These are phyloP conservation scores for Solanum clarkiae DNA, from an alignment of 257 asterid species.

Conservation along the genomic window DNA sequence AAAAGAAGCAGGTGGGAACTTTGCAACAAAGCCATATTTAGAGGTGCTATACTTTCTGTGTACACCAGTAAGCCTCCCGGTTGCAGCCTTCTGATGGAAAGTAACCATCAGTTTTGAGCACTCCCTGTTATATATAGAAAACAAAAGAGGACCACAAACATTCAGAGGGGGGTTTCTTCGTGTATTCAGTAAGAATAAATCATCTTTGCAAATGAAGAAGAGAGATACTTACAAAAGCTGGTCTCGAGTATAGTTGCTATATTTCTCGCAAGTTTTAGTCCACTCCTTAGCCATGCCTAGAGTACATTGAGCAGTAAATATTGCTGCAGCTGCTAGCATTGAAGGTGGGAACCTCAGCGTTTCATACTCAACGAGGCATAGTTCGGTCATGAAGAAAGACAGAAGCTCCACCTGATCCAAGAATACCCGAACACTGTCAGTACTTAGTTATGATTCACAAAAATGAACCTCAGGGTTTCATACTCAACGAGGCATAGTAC, in stretches of 20 bases:
- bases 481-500: background rate
- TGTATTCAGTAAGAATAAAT: background rate
- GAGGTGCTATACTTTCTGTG: slow-evolving; percentile 20
- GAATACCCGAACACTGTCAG: background rate
- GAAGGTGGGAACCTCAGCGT: slow-evolving; percentile 79
- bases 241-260: slow-evolving; percentile 38
- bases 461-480: no score
- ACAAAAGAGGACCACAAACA: background rate
- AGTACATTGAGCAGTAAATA: slow-evolving; percentile 65
- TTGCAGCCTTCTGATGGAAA: slow-evolving; percentile 27
- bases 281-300: slow-evolving; percentile 38
- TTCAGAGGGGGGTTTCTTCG: background rate
- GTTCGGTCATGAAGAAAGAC: slow-evolving; percentile 64
- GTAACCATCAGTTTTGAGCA: slow-evolving; percentile 26
- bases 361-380: slow-evolving; percentile 72
- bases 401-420: slow-evolving; percentile 57
- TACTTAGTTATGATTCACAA: background rate
- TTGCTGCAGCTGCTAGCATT: slow-evolving; percentile 78
- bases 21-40: slow-evolving; percentile 25
- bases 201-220: background rate
- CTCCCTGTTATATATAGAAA: slow-evolving; percentile 13
- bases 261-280: slow-evolving; percentile 54
- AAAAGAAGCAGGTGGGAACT: slow-evolving; percentile 16
- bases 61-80: slow-evolving; percentile 19
- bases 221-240: slow-evolving; percentile 53